Conservation (phyloP, 139 green algal species). For the Tetraselmis chui region DNA sequence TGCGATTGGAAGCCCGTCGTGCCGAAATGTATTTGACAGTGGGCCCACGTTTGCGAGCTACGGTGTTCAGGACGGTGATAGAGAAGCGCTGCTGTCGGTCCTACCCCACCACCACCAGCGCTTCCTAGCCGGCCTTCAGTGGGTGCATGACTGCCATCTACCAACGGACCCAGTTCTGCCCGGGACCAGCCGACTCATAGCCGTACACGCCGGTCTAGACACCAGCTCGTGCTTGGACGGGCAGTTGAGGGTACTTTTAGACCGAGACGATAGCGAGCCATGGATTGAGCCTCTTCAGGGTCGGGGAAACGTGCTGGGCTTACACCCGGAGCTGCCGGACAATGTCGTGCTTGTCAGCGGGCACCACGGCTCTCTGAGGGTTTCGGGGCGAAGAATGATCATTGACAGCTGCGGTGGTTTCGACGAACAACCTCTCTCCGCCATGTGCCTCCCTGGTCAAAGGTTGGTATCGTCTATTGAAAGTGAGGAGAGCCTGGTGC, state of each 20-base stretch:
- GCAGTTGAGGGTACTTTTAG: slow-evolving; percentile 8
- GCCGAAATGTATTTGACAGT: slow-evolving; percentile 21
- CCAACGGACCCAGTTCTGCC: not conserved
- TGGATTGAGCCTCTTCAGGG: slow-evolving; percentile 22
- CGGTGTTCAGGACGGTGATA: slow-evolving; percentile 21
- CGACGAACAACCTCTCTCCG: slow-evolving; percentile 13
- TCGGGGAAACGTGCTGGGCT: slow-evolving; percentile 18
- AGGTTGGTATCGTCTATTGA: slow-evolving; percentile 8
- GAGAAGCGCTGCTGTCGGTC: slow-evolving; percentile 11
- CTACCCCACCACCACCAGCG: slow-evolving; percentile 28
- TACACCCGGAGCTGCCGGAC: slow-evolving; percentile 17
- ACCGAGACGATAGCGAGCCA: not conserved
- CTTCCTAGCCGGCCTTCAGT: slow-evolving; percentile 24
- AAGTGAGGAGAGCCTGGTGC: not conserved
- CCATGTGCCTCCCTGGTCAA: slow-evolving; percentile 18
- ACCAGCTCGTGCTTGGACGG: not conserved
- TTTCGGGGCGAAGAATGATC: slow-evolving; percentile 18
- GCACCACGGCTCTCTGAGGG: slow-evolving; percentile 23
- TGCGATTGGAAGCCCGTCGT: slow-evolving; percentile 10
- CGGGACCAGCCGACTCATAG: slow-evolving; percentile 15
- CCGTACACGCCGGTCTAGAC: slow-evolving; percentile 29
- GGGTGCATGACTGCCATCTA: slow-evolving; percentile 19
- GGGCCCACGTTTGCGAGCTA: slow-evolving; percentile 24
- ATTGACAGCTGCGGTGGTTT: slow-evolving; percentile 27
- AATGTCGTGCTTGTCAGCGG: slow-evolving; percentile 24